A percentile compares a stretch with the other conserved stretches of the same genome.
Conservation (phyloP, 2,329 filamentous ascomycete species). For the Aureobasidium lini region DNA sequence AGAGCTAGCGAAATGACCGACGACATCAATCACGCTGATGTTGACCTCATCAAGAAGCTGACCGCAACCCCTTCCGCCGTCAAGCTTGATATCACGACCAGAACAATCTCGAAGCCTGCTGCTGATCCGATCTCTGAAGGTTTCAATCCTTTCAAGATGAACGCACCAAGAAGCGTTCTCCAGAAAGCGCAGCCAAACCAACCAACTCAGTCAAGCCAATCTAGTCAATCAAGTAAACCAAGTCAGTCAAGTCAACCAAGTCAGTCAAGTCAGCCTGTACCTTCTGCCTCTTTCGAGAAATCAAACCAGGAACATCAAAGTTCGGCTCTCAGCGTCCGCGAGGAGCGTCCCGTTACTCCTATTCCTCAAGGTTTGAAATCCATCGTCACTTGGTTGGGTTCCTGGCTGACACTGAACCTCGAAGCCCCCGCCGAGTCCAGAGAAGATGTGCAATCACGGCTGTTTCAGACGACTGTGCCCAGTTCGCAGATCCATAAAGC, state of each 20-base stretch:
- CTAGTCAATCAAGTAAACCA: not conserved
- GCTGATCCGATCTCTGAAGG: not conserved
- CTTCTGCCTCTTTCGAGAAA: not conserved
- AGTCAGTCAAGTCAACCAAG: not conserved
- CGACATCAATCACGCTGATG: not conserved
- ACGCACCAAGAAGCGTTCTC: not conserved
- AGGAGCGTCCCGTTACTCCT: not conserved
- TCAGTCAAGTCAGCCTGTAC: not conserved
- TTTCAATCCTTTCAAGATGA: not conserved
- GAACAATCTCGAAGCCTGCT: not conserved
- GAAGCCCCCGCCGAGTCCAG: not conserved
- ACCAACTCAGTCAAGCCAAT: not conserved
- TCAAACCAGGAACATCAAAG: constrained; percentile 6
- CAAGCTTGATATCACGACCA: not conserved
- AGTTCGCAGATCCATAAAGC: not conserved
- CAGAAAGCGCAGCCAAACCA: too few species aligned
- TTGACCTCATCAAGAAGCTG: not conserved
- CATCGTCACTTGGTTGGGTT: not conserved
- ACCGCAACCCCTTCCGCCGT: not conserved
- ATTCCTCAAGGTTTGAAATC: not conserved
- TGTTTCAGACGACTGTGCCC: not conserved
- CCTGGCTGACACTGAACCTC: constrained; percentile 4
- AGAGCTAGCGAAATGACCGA: not conserved
- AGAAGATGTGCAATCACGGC: not conserved
- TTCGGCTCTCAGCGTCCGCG: not conserved